Percentiles rank a stretch among this genome's conserved stretches.
Conservation (phyloP, 148 eudicot genomes). For the Fagopyrum homotropicum region DNA sequence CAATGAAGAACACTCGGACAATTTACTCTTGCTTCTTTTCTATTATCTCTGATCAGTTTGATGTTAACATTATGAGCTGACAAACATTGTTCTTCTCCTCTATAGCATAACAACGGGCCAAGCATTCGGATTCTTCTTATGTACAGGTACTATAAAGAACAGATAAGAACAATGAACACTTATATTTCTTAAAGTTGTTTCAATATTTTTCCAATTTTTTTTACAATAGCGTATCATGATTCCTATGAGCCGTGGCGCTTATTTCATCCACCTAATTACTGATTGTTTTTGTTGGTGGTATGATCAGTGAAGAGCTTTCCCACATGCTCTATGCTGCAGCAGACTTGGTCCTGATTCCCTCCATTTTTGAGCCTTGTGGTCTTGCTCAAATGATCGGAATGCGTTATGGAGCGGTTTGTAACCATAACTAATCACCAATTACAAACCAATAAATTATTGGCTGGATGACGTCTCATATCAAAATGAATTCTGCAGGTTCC, state of each 20-base stretch:
- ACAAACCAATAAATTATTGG: neutral
- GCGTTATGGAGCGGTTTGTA: constrained; percentile 81
- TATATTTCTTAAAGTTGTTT: neutral
- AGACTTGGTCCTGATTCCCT: constrained; percentile 82
- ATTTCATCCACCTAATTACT: constrained; percentile 5
- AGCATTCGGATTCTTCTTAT: constrained; percentile 66
- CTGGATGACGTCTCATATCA: neutral
- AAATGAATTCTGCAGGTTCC: constrained; percentile 47
- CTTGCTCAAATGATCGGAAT: constrained; percentile 91
- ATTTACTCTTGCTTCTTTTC: neutral
- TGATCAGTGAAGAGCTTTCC: constrained; percentile 67
- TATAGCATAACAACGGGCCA: constrained; percentile 72
- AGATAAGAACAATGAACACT: neutral
- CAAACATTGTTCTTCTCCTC: constrained; percentile 13
- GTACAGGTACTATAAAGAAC: constrained; percentile 44
- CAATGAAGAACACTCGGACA: too few species aligned
- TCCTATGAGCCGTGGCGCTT: neutral
- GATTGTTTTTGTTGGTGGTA: constrained; percentile 14
- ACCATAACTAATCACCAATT: neutral
- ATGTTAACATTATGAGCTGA: constrained; percentile 16
- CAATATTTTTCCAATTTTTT: neutral
- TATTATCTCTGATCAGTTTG: neutral
- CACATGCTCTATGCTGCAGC: constrained; percentile 95
- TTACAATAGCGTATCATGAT: neutral
- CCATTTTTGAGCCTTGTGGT: constrained; percentile 87